These are phyloP conservation scores for Kodamaea hsintzibuensis DNA, from an alignment of 805 yeast species.

Conservation along the genomic window DNA sequence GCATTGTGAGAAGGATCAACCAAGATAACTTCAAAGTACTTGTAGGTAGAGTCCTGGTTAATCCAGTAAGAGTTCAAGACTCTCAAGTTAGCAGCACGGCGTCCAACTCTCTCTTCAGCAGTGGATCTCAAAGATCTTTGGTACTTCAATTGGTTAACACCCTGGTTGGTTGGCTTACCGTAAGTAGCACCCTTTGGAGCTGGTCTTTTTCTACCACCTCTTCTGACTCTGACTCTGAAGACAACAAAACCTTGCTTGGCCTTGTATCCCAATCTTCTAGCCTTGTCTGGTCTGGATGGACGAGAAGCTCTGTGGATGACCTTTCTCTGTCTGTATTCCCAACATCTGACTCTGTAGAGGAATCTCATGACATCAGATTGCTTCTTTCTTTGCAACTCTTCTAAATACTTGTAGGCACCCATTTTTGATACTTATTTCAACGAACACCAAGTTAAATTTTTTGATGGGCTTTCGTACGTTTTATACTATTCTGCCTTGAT, in stretches of 20 bases:
- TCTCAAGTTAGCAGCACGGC: conserved; percentile 98
- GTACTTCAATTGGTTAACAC: conserved; percentile 98
- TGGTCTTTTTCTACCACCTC: conserved; percentile 99
- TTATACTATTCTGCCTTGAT: not conserved
- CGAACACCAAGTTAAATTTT: conserved; percentile 10
- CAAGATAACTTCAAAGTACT: conserved; percentile 97
- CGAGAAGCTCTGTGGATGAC: conserved; percentile 98
- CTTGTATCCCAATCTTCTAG: conserved; percentile 99
- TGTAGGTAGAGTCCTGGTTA: conserved; percentile 99
- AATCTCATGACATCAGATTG: conserved; percentile 99
- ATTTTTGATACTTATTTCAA: conserved; percentile 42
- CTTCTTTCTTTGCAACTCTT: conserved; percentile 99
- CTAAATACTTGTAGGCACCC: conserved; percentile 99
- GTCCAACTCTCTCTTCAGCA: conserved; percentile 99
- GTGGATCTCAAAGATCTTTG: conserved; percentile 97
- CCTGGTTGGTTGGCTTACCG: conserved; percentile 99
- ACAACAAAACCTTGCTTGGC: conserved; percentile 99
- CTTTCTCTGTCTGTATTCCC: conserved; percentile 99
- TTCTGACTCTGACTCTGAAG: conserved; percentile 98
- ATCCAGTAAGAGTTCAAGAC: conserved; percentile 99
- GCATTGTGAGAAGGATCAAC: conserved; percentile 98
- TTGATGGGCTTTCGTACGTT: not conserved
- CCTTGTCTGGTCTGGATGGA: conserved; percentile 99
- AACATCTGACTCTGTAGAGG: conserved; percentile 99
- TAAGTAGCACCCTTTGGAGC: conserved; percentile 99